Base-by-base conservation (phyloP, 257 asterid genomes). In the Solanum sitiens region DNA sequence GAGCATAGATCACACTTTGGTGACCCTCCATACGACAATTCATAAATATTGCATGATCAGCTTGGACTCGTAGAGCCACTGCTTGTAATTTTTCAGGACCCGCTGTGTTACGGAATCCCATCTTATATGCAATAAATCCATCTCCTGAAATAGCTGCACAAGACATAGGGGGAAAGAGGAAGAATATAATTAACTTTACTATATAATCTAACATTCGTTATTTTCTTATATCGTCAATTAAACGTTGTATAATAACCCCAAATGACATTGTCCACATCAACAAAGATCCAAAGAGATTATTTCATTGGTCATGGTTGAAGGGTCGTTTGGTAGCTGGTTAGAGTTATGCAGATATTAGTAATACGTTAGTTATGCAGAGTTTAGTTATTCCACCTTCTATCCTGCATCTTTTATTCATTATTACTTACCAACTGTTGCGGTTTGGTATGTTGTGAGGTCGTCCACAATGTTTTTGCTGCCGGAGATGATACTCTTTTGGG, bases 41-140 rank as follows among this genome's bases (percentile, higher is more conserved):
- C 30, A 95, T n/a, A 89, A 97, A 94, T 37, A 93, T 86, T 4
- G 95, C 85, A 1, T 92, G 94, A 87, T 95, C 98, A 2, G 98
- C 84, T 88, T 95, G 98, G 12, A 95, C 98, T 21, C 98, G 87
- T 9, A 97, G 92, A 16, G 99, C 99, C 86, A 95, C 99, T 12
- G 98, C 99, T 59, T 97, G 98, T 59, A 92, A 95, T 87, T 95
- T 97, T 16, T 95, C 98, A 0, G 98, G 94, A 1, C 99, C 99
- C 1, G 99, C 99, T 0, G 97, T 96, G 93, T 97, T 97, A 27
- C 94, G 44, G 91, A 97, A 97, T 32, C 98, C 99, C 3, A 95
- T 13, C 37, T 98, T 94, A 83, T 92, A 98, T 8, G 96, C 99
- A 86, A 94, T 33, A 83, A 95, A 97, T 76, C 98, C 96, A 0